Evolutionary conservation across 306 rosid species (phyloP), one percentile per base, ranked within the genome.

Genomic region (Sesbania bispinosa): DNA sequence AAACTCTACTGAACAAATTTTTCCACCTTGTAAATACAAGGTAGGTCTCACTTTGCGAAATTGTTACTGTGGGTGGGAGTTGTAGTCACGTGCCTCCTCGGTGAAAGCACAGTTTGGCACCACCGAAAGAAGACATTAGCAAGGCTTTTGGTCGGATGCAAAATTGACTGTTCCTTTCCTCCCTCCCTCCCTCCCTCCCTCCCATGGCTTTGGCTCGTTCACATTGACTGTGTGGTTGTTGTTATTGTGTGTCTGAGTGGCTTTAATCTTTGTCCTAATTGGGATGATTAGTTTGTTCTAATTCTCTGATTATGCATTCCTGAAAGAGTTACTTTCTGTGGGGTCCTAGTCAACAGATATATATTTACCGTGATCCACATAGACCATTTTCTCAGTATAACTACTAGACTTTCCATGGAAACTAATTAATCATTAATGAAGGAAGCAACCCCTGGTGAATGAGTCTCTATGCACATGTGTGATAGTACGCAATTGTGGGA

Each of bases 141-240:
- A 29, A 6, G 2, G 10, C 47, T 54, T 66, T 75, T 76, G 73
- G 61, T 54, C 18, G 64, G 51, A 43, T 54, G 6, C 69, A 41
- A 50, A 76, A 57, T 68, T 61, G 82, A 77, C 74, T 47, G 4
- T 26, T 50, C 9, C 30, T 10, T 10, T n/a, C n/a, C n/a, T n/a
- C n/a, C n/a, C n/a, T n/a, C n/a, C n/a, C n/a, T n/a, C n/a, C n/a
- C n/a, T 50, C 9, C 30, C 7, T 10, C 23, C 42, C 32, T 18
- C 10, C 16, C n/a, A 29, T 79, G 20, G 55, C 65, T 26, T 47
- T 42, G 20, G 38, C 52, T 60, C 36, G 33, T 57, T 57, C 63
- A 53, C 10, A 4, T 24, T 61, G 32, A 52, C 2, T 41, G 24
- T 53, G 16, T 4, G n/a, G n/a, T 20, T 18, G 14, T 51, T 43